Evolutionary conservation across 306 rosid genomes (phyloP), one percentile per base, ranked within the genome.

Genomic region (Nissolia schottii): DNA sequence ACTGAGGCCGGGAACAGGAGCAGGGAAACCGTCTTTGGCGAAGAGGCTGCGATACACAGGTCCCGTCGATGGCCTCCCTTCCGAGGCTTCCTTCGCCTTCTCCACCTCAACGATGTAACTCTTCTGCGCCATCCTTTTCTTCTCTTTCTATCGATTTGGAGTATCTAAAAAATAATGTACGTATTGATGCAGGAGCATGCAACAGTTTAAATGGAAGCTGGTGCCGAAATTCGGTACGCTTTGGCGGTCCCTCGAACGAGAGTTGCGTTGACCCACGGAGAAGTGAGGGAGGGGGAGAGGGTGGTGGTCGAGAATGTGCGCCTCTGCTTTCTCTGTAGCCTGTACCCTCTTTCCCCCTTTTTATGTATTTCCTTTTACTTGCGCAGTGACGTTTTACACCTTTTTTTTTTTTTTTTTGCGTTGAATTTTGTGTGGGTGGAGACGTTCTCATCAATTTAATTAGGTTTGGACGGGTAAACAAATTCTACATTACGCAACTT

Each of bases 11-110:
- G 41, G 38, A 53, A 84, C 55, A 14, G 95, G 89, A 40, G 89
- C 23, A 7, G 98, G 97, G 43, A 87, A 91, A 7, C 97, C 97
- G 76, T 91, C 86, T 68, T 89, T 91, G 1, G 98, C 92, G 67
- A 89, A 89, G 45, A 85, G 35, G 79, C 97, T 91, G 43, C 98
- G 90, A 18, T 94, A 91, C 3, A 84, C 95, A 9, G 97, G 90
- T 12, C 98, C 98, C 2, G 75, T 25, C 1, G 98, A 87, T 0
- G 95, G 96, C 37, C 62, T 80, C 3, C 86, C 92, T 1, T 63
- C 83, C n/a, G 43, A 56, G 3, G 91, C 92, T 4, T 64, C 87
- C 81, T 82, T 86, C 0, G 87, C 87, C 71, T 86, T 82, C 80
- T 89, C 99, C 2, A 91, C 90, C 78, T 91, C 92, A 4, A 91